These are phyloP conservation scores for Cercophora sp. DNA, from an alignment of 495 filamentous ascomycete species.

Conservation along the genomic window DNA sequence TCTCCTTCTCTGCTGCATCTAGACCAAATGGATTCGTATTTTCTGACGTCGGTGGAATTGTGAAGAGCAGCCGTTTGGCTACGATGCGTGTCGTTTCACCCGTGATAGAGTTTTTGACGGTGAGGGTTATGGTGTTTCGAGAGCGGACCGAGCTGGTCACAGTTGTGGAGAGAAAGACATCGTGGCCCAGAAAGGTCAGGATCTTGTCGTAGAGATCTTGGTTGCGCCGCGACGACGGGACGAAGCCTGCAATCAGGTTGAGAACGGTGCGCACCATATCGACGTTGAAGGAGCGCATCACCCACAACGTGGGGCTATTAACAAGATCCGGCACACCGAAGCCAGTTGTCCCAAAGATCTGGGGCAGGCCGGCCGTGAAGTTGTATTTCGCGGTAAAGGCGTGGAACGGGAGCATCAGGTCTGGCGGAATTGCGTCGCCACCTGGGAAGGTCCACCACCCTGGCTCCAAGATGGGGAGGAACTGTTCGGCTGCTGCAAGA, in stretches of 20 bases:
- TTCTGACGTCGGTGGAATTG: constrained; percentile 29
- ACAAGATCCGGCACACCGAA: constrained; percentile 38
- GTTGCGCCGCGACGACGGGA: constrained; percentile 35
- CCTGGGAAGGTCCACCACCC: constrained; percentile 38
- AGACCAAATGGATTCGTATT: constrained; percentile 35
- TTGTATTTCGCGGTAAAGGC: constrained; percentile 43
- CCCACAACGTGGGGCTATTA: constrained; percentile 34
- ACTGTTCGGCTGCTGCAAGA: constrained; percentile 33
- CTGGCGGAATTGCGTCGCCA: constrained; percentile 33
- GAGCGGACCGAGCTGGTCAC: constrained; percentile 27
- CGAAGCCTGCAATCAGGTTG: constrained; percentile 21
- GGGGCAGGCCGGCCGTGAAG: constrained; percentile 30
- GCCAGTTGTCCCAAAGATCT: constrained; percentile 31
- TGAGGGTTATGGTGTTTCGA: constrained; percentile 25
- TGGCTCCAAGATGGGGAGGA: constrained; percentile 31
- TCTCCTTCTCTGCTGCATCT: constrained; percentile 22
- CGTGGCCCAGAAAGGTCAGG: constrained; percentile 27
- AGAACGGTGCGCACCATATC: constrained; percentile 27
- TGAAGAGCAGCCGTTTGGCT: constrained; percentile 38
- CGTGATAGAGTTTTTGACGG: constrained; percentile 30
- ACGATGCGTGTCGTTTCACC: constrained; percentile 23
- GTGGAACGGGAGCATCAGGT: constrained; percentile 43
- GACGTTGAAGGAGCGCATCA: constrained; percentile 36
- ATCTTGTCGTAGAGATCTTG: constrained; percentile 39
- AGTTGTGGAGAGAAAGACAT: constrained; percentile 36